phyloP scores from a whole-genome alignment of 78 protist species.

The Dictyostelium brefeldianum region DNA sequence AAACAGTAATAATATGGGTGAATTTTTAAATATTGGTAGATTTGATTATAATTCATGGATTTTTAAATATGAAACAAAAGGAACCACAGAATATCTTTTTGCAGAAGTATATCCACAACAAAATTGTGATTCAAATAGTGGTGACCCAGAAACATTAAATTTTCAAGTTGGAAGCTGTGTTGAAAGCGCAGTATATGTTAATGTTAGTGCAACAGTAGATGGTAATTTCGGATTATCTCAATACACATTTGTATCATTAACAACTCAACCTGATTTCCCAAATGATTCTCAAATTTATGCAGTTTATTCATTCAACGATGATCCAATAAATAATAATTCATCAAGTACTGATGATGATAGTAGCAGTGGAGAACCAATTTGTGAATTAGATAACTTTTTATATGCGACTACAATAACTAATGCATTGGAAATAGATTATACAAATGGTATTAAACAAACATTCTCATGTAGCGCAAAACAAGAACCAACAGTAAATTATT shows the following conservation, averaged over 20 bases:
- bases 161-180: not conserved
- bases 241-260: too few relatives aligned
- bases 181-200: not conserved
- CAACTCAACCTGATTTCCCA: too few relatives aligned
- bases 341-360: too few relatives aligned
- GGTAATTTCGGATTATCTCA: too few relatives aligned
- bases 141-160: not conserved
- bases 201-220: not conserved
- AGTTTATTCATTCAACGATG: too few relatives aligned
- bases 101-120: not conserved
- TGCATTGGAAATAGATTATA: not conserved
- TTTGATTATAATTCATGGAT: constrained; percentile 3
- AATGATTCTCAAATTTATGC: too few relatives aligned
- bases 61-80: too few relatives aligned
- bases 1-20: not conserved
- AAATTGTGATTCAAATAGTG: constrained; percentile 9
- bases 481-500: not conserved
- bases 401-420: not conserved
- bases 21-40: not conserved
- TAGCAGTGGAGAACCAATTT: not conserved
- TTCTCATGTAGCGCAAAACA: not conserved
- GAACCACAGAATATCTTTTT: too few relatives aligned
- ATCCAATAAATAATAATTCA: too few relatives aligned
- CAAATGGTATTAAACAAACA: not conserved
- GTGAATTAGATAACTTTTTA: not conserved